Conservation (phyloP, 345 rosid genomes). For the Brassica juncea region DNA sequence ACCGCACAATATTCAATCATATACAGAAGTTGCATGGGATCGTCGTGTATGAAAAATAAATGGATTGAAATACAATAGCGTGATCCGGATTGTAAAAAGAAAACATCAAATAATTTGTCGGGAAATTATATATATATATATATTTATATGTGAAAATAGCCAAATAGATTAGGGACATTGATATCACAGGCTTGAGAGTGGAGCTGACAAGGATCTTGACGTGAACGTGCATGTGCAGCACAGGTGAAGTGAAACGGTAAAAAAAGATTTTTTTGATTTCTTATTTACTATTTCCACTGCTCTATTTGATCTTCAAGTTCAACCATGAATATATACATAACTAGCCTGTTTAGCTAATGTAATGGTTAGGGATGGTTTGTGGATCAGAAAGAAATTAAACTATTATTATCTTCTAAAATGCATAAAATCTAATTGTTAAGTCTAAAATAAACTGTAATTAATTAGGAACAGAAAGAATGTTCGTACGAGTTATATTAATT, state of each 20-base stretch:
- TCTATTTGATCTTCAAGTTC: not conserved
- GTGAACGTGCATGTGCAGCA: conserved; percentile 36
- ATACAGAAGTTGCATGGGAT: not conserved
- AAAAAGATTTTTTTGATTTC: not conserved
- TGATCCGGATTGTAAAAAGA: conserved; percentile 11
- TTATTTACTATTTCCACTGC: conserved; percentile 4
- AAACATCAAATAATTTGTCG: conserved; percentile 5
- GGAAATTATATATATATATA: not conserved
- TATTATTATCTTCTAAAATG: not conserved
- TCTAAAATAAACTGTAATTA: not conserved
- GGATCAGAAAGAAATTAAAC: conserved; percentile 9
- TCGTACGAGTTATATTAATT: conserved; percentile 24
- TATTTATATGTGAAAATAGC: not conserved
- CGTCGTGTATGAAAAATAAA: conserved; percentile 16
- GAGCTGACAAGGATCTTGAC: conserved; percentile 42
- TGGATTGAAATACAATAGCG: conserved; percentile 35
- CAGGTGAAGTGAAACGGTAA: conserved; percentile 10
- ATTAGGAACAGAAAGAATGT: conserved; percentile 46
- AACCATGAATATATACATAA: not conserved
- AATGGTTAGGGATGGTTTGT: conserved; percentile 31
- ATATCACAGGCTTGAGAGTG: conserved; percentile 30
- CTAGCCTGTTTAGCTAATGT: not conserved
- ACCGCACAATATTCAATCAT: not conserved
- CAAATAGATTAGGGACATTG: conserved; percentile 38
- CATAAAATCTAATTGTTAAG: conserved; percentile 12